These are phyloP conservation scores for Nelumbo lutea DNA, from an alignment of 164 flowering plant genomes.

Conservation along the genomic window DNA sequence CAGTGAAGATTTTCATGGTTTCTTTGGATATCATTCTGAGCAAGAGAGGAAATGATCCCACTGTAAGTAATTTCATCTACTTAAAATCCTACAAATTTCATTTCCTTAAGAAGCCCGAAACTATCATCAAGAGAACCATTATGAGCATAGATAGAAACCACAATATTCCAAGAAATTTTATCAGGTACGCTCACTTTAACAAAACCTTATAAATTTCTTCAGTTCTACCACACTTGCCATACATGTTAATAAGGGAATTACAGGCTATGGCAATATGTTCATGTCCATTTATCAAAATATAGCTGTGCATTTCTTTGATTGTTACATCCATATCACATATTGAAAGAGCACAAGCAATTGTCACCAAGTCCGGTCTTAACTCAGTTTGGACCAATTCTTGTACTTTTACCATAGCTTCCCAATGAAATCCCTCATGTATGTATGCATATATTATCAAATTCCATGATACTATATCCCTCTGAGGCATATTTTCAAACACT, in stretches of 20 bases:
- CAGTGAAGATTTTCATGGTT: constrained; percentile 16
- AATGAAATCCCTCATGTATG: constrained; percentile 17
- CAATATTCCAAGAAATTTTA: constrained; percentile 24
- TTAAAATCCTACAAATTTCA: constrained; percentile 18
- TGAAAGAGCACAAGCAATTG: constrained; percentile 13
- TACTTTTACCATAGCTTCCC: constrained; percentile 20
- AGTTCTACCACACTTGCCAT: constrained; percentile 22
- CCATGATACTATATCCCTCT: constrained; percentile 26
- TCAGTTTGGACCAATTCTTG: constrained; percentile 15
- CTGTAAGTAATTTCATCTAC: constrained; percentile 23
- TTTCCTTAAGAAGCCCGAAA: constrained; percentile 18
- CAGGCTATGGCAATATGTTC: constrained; percentile 7
- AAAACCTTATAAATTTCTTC: constrained; percentile 16
- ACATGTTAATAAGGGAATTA: constrained; percentile 26
- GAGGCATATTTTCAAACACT: constrained; percentile 27
- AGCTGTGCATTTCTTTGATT: constrained; percentile 25
- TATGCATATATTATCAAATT: constrained; percentile 24
- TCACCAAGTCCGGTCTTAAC: constrained; percentile 22
- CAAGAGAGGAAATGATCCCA: constrained; percentile 27
- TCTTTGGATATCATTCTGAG: constrained; percentile 20
- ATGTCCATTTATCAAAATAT: constrained; percentile 17
- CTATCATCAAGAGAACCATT: constrained; percentile 24
- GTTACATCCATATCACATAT: constrained; percentile 11
- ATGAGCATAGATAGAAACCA: constrained; percentile 28
- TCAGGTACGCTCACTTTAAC: constrained; percentile 8